Conservation (phyloP, 2,329 filamentous ascomycete genomes). For the Triangularia setosa region DNA sequence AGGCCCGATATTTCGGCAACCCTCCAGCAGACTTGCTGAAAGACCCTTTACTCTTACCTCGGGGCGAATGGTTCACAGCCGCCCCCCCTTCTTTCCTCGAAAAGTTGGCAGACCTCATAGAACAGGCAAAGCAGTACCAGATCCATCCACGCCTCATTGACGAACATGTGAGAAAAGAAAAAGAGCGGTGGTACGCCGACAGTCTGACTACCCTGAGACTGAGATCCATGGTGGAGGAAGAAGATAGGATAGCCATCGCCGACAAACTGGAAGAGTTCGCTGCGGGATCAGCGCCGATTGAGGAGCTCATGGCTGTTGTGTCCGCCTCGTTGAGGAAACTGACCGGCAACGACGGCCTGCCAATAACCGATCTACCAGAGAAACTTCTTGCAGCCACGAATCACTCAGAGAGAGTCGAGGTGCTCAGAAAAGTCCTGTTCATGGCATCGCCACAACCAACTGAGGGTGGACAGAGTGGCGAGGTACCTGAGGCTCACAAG, state of each 20-base stretch:
- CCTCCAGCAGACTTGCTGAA: background rate
- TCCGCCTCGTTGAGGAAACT: slow-evolving; percentile 18
- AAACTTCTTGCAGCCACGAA: slow-evolving; percentile 19
- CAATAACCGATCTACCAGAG: slow-evolving; percentile 6
- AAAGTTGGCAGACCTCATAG: background rate
- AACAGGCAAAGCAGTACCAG: slow-evolving; percentile 1
- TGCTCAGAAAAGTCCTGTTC: slow-evolving; percentile 27
- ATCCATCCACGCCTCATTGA: background rate
- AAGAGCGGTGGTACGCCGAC: background rate
- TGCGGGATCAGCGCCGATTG: background rate
- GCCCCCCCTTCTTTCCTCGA: background rate
- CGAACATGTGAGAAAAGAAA: background rate
- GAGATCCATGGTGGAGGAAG: background rate
- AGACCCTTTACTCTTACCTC: background rate
- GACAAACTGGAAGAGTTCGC: background rate
- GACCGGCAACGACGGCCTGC: slow-evolving; percentile 4
- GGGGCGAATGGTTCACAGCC: background rate
- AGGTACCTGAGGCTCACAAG: slow-evolving; percentile 22
- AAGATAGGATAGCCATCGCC: background rate
- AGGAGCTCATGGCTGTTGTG: background rate
- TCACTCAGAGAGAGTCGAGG: slow-evolving; percentile 15
- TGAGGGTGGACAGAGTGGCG: slow-evolving; percentile 10
- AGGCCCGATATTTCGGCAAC: background rate
- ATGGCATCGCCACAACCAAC: background rate
- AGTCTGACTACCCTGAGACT: background rate